Conservation (phyloP, 768 basidiomycete species). For the Podaxis sp. region DNA sequence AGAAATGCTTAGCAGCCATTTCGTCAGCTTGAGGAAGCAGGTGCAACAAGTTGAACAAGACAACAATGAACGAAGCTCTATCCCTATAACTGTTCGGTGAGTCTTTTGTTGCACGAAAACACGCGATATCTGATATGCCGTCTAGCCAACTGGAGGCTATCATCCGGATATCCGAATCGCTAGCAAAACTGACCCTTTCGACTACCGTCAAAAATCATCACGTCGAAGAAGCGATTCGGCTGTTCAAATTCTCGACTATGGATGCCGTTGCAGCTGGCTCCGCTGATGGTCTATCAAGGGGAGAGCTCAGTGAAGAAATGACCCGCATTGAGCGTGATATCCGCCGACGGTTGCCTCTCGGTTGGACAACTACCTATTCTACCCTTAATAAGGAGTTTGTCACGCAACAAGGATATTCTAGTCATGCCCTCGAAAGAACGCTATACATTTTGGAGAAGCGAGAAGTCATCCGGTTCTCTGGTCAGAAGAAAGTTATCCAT, state of each 20-base stretch:
- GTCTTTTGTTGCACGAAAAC: conserved; percentile 20
- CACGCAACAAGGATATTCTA: conserved; percentile 84
- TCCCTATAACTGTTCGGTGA: conserved; percentile 95
- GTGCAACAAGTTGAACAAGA: conserved; percentile 95
- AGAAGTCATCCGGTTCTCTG: conserved; percentile 89
- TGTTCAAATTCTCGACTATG: conserved; percentile 99
- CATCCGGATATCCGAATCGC: conserved; percentile 95
- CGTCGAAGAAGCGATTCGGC: conserved; percentile 94
- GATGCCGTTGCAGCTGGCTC: conserved; percentile 95
- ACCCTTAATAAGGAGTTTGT: conserved; percentile 92
- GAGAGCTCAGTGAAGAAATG: conserved; percentile 93
- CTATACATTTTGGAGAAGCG: conserved; percentile 92
- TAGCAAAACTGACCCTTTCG: conserved; percentile 91
- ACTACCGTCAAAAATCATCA: conserved; percentile 86
- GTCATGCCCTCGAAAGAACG: conserved; percentile 87
- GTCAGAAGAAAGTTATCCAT: conserved; percentile 39
- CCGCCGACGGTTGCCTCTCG: conserved; percentile 77
- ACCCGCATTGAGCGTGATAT: conserved; percentile 84
- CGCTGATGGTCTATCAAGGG: conserved; percentile 86
- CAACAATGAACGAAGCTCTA: conserved; percentile 95
- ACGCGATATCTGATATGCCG: conserved; percentile 1
- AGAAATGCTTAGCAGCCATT: conserved; percentile 94
- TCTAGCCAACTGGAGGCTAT: conserved; percentile 92
- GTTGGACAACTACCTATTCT: conserved; percentile 97
- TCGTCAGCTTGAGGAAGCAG: conserved; percentile 88